A percentile compares a stretch with the other conserved stretches of the same genome.
Evolutionary conservation across 257 asterid species (phyloP).

Genomic region (Nicotiana obtusifolia): DNA sequence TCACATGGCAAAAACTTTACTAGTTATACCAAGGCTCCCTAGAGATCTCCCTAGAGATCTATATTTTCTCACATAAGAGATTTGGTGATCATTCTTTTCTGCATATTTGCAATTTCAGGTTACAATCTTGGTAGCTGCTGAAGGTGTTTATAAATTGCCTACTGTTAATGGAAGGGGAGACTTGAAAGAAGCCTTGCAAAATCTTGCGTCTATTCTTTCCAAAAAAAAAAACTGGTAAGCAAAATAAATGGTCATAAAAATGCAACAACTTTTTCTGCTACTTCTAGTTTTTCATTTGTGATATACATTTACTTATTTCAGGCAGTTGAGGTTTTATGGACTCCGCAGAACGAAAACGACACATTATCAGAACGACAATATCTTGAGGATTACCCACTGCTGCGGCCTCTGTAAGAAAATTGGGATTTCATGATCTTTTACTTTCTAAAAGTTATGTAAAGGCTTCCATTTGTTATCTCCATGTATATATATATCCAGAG

Average conservation of each 20-base stretch:
- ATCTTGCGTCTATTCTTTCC: constrained; percentile 75
- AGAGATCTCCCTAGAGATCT: no score
- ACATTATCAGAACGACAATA: constrained; percentile 74
- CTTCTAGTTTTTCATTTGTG: constrained; percentile 3
- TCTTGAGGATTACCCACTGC: constrained; percentile 72
- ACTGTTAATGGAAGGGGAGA: constrained; percentile 59
- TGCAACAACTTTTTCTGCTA: background rate
- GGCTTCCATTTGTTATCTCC: background rate
- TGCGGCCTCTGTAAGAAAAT: constrained; percentile 58
- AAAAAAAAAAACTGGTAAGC: constrained; percentile 67
- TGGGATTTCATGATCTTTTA: background rate
- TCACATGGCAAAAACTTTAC: no score
- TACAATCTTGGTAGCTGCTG: constrained; percentile 89
- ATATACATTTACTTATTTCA: constrained; percentile 18
- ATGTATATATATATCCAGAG: background rate
- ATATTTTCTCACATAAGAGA: no score
- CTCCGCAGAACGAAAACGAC: constrained; percentile 86
- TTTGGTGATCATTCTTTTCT: background rate
- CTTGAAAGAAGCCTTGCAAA: constrained; percentile 84
- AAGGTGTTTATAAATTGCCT: constrained; percentile 69
- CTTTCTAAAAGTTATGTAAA: background rate
- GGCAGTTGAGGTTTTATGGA: constrained; percentile 97
- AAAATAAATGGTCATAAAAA: background rate
- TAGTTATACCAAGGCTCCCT: no score
- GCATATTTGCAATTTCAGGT: constrained; percentile 35